Percentiles rank a stretch among this genome's conserved stretches.
Evolutionary conservation across 129 eudicot genomes (phyloP).

Genomic region (Tagetes erecta): DNA sequence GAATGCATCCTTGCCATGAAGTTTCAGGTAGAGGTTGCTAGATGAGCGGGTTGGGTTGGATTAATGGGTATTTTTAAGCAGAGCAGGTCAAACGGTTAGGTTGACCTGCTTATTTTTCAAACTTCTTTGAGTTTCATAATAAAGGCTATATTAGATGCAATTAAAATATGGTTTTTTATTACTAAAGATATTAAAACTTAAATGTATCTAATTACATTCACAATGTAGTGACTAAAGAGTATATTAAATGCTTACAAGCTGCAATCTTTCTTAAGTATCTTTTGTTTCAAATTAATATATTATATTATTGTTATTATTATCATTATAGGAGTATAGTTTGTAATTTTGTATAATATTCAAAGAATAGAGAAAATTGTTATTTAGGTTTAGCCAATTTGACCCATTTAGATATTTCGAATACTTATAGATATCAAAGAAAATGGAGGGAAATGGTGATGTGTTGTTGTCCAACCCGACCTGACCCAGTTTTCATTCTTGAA

Average conservation of each 20-base stretch:
- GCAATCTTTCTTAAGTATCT: neutral
- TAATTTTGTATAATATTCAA: neutral
- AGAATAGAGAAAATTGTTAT: too few relatives aligned
- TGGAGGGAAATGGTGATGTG: neutral
- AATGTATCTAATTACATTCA: neutral
- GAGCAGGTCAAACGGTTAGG: neutral
- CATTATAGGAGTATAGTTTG: neutral
- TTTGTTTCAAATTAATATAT: neutral
- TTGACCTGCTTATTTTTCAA: neutral
- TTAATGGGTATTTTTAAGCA: neutral
- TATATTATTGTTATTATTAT: neutral
- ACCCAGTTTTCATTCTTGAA: neutral
- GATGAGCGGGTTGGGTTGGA: neutral
- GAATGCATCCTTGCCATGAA: constrained; percentile 77
- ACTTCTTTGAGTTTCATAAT: neutral
- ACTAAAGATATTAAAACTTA: neutral
- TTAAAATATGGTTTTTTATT: neutral
- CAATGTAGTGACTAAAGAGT: neutral
- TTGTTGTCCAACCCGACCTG: neutral
- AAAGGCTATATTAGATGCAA: neutral
- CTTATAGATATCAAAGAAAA: neutral
- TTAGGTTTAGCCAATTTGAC: too few relatives aligned
- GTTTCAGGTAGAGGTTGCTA: constrained; percentile 37
- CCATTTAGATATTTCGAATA: neutral
- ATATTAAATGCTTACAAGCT: neutral